Evolutionary conservation across 352 stramenopile genomes (phyloP).

Genomic region (Globisporangium lucens): DNA sequence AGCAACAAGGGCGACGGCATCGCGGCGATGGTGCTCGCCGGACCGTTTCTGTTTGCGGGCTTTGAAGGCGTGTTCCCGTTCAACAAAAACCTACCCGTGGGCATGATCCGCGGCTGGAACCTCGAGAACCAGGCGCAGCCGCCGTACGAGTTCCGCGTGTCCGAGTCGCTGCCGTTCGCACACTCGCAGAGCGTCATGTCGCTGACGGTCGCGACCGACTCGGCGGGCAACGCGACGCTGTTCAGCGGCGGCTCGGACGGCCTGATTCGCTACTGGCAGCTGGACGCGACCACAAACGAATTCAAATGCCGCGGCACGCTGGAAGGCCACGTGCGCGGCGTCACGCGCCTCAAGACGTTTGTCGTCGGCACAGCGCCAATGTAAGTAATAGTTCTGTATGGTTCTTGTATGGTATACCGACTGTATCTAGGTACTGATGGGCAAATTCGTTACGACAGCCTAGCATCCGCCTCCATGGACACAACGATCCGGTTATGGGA

Average conservation of each 20-base stretch:
- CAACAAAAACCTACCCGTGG: constrained; percentile 54
- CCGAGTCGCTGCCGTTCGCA: constrained; percentile 68
- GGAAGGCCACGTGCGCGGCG: constrained; percentile 72
- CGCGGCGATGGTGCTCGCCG: constrained; percentile 61
- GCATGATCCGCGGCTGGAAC: constrained; percentile 82
- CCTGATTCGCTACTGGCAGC: constrained; percentile 78
- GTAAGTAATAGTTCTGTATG: constrained; percentile 18
- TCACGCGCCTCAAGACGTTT: constrained; percentile 84
- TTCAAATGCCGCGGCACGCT: constrained; percentile 79
- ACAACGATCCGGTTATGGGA: constrained; percentile 84
- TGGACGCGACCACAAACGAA: constrained; percentile 57
- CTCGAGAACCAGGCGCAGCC: constrained; percentile 62
- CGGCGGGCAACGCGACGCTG: constrained; percentile 59
- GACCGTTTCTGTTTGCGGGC: constrained; percentile 77
- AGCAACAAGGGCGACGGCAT: constrained; percentile 52
- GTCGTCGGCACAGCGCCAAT: constrained; percentile 60
- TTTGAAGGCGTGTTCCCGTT: constrained; percentile 67
- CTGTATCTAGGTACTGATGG: background rate
- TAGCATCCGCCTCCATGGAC: constrained; percentile 80
- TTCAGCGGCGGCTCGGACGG: constrained; percentile 77
- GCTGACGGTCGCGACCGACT: constrained; percentile 67
- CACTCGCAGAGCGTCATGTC: constrained; percentile 74
- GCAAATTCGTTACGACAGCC: constrained; percentile 14
- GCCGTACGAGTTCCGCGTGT: constrained; percentile 64
- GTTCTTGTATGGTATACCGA: background rate